phyloP scores from a whole-genome alignment of 495 filamentous ascomycete species.

The Elaphomyces granulatus region DNA sequence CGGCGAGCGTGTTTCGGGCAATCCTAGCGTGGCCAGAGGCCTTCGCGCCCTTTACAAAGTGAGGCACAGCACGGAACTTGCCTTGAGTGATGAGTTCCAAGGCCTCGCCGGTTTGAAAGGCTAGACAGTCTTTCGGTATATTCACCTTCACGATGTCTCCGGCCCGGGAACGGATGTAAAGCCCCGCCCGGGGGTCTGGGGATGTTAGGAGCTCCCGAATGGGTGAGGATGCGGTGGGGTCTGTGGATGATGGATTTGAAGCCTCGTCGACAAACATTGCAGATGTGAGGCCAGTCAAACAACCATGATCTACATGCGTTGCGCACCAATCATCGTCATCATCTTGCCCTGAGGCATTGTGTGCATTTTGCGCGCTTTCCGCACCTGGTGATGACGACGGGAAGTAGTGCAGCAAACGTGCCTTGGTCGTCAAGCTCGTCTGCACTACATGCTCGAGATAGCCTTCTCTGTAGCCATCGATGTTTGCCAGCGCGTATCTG shows the following conservation, averaged over 20 bases:
- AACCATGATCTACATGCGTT: slow-evolving; percentile 86
- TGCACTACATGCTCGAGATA: slow-evolving; percentile 81
- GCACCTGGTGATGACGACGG: slow-evolving; percentile 20
- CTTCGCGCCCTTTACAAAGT: slow-evolving; percentile 71
- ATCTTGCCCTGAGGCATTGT: slow-evolving; percentile 6
- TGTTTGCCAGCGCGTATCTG: slow-evolving; percentile 62
- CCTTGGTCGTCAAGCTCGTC: slow-evolving; percentile 79
- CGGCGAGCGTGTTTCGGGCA: slow-evolving; percentile 85
- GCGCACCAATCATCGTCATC: slow-evolving; percentile 91
- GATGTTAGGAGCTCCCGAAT: slow-evolving; percentile 56
- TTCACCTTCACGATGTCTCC: slow-evolving; percentile 69
- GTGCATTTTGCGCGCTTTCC: slow-evolving; percentile 1
- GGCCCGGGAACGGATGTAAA: slow-evolving; percentile 81
- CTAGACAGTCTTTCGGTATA: slow-evolving; percentile 81
- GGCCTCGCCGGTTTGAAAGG: slow-evolving; percentile 92
- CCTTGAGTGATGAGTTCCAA: slow-evolving; percentile 79
- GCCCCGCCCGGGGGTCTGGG: slow-evolving; percentile 69
- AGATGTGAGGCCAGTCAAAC: slow-evolving; percentile 82
- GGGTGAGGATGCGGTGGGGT: slow-evolving; percentile 17
- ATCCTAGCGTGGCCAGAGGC: slow-evolving; percentile 32
- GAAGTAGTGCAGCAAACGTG: slow-evolving; percentile 87
- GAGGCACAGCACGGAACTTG: slow-evolving; percentile 84
- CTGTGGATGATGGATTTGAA: slow-evolving; percentile 20
- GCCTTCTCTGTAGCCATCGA: slow-evolving; percentile 54
- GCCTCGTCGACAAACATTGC: slow-evolving; percentile 92